These are phyloP conservation scores for Silene coronaria DNA, from an alignment of 179 eudicot genomes.

Conservation along the genomic window DNA sequence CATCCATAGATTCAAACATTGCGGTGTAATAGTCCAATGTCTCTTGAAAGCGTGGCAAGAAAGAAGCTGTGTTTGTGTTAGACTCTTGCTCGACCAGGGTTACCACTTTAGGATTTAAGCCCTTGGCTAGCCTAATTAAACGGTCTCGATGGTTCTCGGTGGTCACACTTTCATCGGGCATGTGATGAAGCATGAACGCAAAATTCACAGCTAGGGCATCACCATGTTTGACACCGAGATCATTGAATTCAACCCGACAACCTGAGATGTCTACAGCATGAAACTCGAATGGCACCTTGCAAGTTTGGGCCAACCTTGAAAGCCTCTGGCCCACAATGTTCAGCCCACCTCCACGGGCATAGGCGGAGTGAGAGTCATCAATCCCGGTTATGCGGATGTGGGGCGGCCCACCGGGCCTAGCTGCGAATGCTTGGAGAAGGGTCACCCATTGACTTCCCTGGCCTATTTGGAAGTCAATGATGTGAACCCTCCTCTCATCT, in stretches of 20 bases:
- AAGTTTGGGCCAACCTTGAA: conserved; percentile 54
- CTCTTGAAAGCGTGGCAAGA: conserved; percentile 72
- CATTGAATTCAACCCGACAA: conserved; percentile 34
- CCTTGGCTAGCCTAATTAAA: conserved; percentile 54
- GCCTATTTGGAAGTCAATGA: conserved; percentile 73
- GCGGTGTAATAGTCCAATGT: conserved; percentile 67
- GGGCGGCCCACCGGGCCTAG: conserved; percentile 96
- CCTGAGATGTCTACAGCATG: conserved; percentile 43
- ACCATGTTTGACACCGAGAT: conserved; percentile 47
- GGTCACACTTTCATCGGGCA: conserved; percentile 91
- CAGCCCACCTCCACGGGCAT: conserved; percentile 78
- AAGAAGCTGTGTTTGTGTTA: conserved; percentile 73
- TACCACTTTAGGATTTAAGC: conserved; percentile 70
- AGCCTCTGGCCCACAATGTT: conserved; percentile 64
- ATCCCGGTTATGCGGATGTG: conserved; percentile 77
- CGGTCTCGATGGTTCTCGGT: conserved; percentile 71
- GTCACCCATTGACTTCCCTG: conserved; percentile 96
- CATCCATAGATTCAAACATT: conserved; percentile 88
- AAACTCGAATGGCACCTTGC: conserved; percentile 82
- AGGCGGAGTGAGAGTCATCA: conserved; percentile 63
- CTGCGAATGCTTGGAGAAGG: conserved; percentile 82
- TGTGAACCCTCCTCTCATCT: conserved; percentile 61
- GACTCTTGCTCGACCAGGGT: conserved; percentile 89
- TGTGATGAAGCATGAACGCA: conserved; percentile 76
- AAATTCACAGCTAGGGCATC: conserved; percentile 83